These are phyloP conservation scores for Thalassiosira profunda DNA, from an alignment of 108 stramenopile genomes.

Conservation along the genomic window DNA sequence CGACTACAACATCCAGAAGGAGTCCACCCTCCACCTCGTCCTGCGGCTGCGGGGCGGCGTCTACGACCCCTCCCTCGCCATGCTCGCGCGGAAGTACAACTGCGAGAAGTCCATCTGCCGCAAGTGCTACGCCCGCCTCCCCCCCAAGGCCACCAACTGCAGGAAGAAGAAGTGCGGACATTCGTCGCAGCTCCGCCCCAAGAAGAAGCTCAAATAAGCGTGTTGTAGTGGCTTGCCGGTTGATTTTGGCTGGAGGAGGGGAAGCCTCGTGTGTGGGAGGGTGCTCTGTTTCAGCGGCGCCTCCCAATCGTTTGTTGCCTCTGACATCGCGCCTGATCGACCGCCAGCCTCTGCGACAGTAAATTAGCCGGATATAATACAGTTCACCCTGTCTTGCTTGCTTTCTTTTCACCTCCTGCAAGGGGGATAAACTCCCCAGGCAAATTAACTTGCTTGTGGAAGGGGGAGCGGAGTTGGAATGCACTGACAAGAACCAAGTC, in stretches of 20 bases:
- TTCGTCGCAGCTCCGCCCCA: constrained; percentile 98
- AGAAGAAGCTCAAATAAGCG: constrained; percentile 99
- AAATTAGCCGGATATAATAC: too few species aligned
- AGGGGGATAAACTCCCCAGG: too few species aligned
- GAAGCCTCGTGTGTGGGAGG: too few species aligned
- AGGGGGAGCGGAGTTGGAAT: too few species aligned
- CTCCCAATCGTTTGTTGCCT: too few species aligned
- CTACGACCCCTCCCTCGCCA: constrained; percentile 97
- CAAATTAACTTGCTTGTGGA: too few species aligned
- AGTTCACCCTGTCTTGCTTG: too few species aligned
- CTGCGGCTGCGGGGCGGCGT: constrained; percentile 95
- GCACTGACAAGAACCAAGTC: too few species aligned
- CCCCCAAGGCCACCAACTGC: constrained; percentile 99
- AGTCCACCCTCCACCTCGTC: constrained; percentile 96
- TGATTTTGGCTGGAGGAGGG: background rate
- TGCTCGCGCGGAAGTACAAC: constrained; percentile 99
- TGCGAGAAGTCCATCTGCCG: constrained; percentile 99
- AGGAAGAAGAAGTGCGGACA: constrained; percentile 99
- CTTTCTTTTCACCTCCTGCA: too few species aligned
- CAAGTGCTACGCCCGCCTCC: constrained; percentile 99
- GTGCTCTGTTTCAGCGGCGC: too few species aligned
- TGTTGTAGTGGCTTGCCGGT: background rate
- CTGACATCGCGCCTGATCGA: too few species aligned
- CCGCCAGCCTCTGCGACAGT: too few species aligned
- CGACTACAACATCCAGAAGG: constrained; percentile 99